Percentiles rank a stretch among this genome's conserved stretches.
Conservation (phyloP, 2,329 filamentous ascomycete species). For the Karstenula rhodostoma region DNA sequence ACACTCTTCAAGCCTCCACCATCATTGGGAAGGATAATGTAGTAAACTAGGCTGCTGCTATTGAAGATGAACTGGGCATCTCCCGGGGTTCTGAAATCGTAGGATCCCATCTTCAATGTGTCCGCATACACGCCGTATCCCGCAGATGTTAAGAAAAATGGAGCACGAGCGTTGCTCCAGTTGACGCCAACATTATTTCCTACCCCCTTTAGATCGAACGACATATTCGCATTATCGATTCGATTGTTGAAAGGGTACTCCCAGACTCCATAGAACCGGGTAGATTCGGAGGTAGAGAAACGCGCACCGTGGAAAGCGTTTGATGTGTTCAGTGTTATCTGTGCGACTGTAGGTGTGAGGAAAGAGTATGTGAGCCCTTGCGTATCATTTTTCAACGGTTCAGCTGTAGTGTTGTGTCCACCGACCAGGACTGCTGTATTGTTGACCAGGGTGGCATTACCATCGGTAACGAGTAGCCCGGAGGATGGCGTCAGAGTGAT, state of each 20-base stretch:
- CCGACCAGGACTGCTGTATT: conserved; percentile 31
- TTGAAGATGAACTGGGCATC: conserved; percentile 43
- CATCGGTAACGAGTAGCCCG: conserved; percentile 25
- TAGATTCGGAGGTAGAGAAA: conserved; percentile 20
- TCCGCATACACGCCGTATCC: conserved; percentile 48
- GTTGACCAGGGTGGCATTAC: conserved; percentile 27
- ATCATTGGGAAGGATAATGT: conserved; percentile 36
- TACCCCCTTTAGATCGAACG: conserved; percentile 37
- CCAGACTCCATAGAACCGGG: conserved; percentile 37
- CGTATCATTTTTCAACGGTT: conserved; percentile 19
- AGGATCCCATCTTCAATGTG: conserved; percentile 41
- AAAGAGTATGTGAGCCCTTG: conserved; percentile 25
- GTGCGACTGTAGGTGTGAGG: conserved; percentile 31
- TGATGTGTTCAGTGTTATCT: conserved; percentile 31
- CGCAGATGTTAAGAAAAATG: conserved; percentile 43
- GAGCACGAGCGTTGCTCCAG: conserved; percentile 47
- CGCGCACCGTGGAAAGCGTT: conserved; percentile 30
- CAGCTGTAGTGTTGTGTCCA: conserved; percentile 24
- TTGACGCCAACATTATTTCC: conserved; percentile 44
- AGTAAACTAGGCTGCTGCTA: conserved; percentile 39
- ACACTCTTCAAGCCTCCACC: conserved; percentile 30
- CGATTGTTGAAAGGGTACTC: conserved; percentile 36
- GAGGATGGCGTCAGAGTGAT: conserved; percentile 21
- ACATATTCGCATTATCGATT: conserved; percentile 31
- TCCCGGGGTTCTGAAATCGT: conserved; percentile 35